Evolutionary conservation across 257 asterid genomes (phyloP).

Genomic region (Solanum bukasovii): DNA sequence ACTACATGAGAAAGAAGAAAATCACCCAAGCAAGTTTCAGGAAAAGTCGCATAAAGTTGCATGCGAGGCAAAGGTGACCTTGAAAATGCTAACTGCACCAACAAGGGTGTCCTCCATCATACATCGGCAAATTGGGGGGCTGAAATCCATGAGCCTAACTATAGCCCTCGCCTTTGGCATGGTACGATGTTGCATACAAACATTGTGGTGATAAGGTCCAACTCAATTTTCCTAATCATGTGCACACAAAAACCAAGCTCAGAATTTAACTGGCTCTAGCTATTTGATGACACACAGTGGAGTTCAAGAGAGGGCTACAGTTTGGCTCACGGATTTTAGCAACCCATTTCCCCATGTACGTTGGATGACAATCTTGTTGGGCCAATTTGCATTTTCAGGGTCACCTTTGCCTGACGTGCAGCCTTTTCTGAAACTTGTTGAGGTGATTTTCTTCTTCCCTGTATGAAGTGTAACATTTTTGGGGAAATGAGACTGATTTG

Average conservation of each 20-base stretch:
- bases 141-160: constrained; percentile 74
- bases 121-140: constrained; percentile 81
- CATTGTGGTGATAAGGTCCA: constrained; percentile 48
- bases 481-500: too few species aligned
- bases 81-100: constrained; percentile 52
- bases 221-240: constrained; percentile 38
- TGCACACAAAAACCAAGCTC: neutral
- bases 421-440: constrained; percentile 27
- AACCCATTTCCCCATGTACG: constrained; percentile 58
- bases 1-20: neutral
- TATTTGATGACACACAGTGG: neutral
- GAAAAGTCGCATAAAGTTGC: constrained; percentile 68
- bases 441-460: neutral
- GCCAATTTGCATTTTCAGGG: constrained; percentile 61
- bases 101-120: constrained; percentile 64
- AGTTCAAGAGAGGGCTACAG: constrained; percentile 18
- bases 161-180: constrained; percentile 64
- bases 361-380: constrained; percentile 59
- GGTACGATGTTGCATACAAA: constrained; percentile 70
- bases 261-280: neutral
- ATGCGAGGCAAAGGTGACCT: constrained; percentile 69
- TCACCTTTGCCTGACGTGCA: constrained; percentile 82
- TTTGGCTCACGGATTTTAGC: constrained; percentile 79
- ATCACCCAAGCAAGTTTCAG: constrained; percentile 2
- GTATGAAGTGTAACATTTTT: neutral